Base-by-base conservation (phyloP, 805 yeast genomes). In the Candida lessepsii region DNA sequence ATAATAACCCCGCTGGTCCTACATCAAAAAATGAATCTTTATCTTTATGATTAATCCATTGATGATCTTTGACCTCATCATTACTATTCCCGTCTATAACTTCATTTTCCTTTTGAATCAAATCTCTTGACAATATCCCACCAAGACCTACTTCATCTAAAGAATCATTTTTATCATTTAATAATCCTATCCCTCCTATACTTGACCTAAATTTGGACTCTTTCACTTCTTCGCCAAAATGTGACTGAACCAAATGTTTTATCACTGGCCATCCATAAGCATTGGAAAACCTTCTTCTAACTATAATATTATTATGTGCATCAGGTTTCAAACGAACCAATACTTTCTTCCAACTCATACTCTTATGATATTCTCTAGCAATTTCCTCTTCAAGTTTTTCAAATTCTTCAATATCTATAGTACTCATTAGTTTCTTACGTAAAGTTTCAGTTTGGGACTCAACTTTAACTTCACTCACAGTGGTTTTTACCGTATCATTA, bases 261-360 rank as follows among this genome's bases (percentile, higher is more conserved):
- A 91, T 71, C 0, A 88, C 96, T 1, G 86, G 87, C 93, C 96
- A 88, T 2, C 99, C 99, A 62, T 83, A 90, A 0, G 96, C 93
- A 62, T 91, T 91, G 5, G 95, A 83, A 67, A 86, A 93, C 46
- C 86, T 66, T 49, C 99, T 72, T 47, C 99, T 70, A 1, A 91
- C 98, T 19, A 87, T 73, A 20, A 93, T 89, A 54, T 89, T 91
- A 54, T 91, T 91, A 56, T 91, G 99, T 0, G 99, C 96, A 59
- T 91, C 99, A 0, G 97, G 96, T 48, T 80, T 76, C 47, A 93
- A 64, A 30, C 80, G 80, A 1, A 90, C 96, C 19, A 93, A 63
- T 2, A 93, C 96, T 61, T 91, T 91, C 31, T 97, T 68, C 99
- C 99, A 91, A 11, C 78, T 61, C 83, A 88, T 76, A 9, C 76